Evolutionary conservation across 139 green algal genomes (phyloP), one percentile per base, ranked within the genome.

Genomic region (Diplosphaera chodatii): DNA sequence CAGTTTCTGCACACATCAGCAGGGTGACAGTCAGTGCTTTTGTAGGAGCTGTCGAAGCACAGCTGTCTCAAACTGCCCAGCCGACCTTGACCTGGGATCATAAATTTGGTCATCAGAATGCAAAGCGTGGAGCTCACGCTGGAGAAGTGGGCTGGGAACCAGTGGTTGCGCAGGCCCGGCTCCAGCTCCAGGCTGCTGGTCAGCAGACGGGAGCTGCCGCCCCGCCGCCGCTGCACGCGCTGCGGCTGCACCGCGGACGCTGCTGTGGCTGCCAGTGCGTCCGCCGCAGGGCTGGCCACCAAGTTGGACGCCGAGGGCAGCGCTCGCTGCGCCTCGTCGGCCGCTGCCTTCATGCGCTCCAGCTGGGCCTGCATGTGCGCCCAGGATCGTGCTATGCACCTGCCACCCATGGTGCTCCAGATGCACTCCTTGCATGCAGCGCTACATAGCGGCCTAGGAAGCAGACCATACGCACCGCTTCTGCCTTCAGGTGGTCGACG

Each of bases 401-500:
- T 69, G 4, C 63, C 41, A 31, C 33, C 6, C 37, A 48, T 48
- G 37, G 37, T 48, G 37, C 37, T 20, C 8, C 37, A 48, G 37
- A 6, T 48, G 37, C 37, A 48, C 37, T 6, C 37, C 10, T 48
- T 48, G 37, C n/a, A n/a, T n/a, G n/a, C n/a, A n/a, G n/a, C n/a
- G n/a, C n/a, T n/a, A n/a, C n/a, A n/a, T n/a, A n/a, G n/a, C n/a
- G n/a, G n/a, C n/a, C n/a, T n/a, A n/a, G n/a, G n/a, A n/a, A n/a
- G n/a, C 37, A 20, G 37, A 48, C 10, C 8, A 48, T 48, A 25
- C 74, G 69, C 64, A 80, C 79, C 40, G 86, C 84, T 55, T 93
- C 87, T 33, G 81, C 75, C 70, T 91, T 93, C 10, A 96, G 82
- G 40, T 89, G 76, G n/a, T 82, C 79, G 15, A 96, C 80, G 32